Conservation (phyloP, 2,329 filamentous ascomycete genomes). For the Coniochaeta hoffmannii region DNA sequence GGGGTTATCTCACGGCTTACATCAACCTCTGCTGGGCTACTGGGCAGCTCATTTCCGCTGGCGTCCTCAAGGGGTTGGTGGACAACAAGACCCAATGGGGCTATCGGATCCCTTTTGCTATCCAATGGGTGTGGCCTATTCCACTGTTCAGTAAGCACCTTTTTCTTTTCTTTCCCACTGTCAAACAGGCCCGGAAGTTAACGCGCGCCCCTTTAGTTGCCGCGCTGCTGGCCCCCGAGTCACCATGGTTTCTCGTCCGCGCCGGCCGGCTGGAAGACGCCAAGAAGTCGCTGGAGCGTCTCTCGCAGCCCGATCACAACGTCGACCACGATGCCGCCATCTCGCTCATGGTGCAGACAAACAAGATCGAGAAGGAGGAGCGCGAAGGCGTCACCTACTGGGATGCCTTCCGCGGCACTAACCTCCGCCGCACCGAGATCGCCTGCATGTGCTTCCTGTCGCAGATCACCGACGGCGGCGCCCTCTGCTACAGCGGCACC, state of each 20-base stretch:
- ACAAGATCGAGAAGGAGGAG: constrained; percentile 68
- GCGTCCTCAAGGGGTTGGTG: constrained; percentile 64
- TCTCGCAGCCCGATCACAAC: constrained; percentile 54
- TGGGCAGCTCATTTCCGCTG: constrained; percentile 67
- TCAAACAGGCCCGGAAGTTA: neutral
- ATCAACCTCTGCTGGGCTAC: constrained; percentile 73
- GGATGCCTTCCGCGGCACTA: constrained; percentile 77
- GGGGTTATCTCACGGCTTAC: constrained; percentile 66
- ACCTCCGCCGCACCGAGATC: constrained; percentile 72
- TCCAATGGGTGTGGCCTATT: constrained; percentile 74
- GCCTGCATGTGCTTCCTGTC: neutral
- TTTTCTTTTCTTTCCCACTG: neutral
- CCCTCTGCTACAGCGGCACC: constrained; percentile 40
- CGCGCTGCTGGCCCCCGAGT: constrained; percentile 61
- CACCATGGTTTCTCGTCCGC: constrained; percentile 70
- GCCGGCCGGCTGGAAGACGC: constrained; percentile 57
- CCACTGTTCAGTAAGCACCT: constrained; percentile 41
- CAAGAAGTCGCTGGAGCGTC: constrained; percentile 60
- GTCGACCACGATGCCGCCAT: constrained; percentile 66
- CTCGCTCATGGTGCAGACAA: constrained; percentile 89
- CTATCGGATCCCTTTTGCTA: constrained; percentile 60
- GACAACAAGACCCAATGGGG: constrained; percentile 56
- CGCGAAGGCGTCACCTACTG: constrained; percentile 66
- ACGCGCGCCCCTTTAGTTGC: no score
- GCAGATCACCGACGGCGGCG: neutral